Percentiles rank a stretch among this genome's conserved stretches.
Conservation (phyloP, 2,329 filamentous ascomycete genomes). For the Chrysosporium keratinophilum region DNA sequence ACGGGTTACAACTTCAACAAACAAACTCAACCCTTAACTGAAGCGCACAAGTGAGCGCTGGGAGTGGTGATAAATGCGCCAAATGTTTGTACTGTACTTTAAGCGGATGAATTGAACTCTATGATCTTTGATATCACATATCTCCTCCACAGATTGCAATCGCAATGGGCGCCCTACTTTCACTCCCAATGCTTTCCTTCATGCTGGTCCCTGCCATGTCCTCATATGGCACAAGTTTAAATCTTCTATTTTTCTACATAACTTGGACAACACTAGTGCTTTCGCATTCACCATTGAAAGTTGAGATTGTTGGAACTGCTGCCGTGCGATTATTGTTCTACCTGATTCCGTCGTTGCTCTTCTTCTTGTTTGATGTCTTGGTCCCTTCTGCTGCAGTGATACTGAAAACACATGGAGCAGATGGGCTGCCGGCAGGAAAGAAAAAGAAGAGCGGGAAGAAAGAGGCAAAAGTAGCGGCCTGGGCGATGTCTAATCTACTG, state of each 20-base stretch:
- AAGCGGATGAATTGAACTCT: neutral
- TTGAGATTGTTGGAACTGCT: slow-evolving; percentile 63
- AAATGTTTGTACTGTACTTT: neutral
- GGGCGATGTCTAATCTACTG: slow-evolving; percentile 47
- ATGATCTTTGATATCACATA: neutral
- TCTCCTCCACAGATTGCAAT: neutral
- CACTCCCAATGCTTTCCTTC: slow-evolving; percentile 61
- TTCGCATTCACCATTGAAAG: slow-evolving; percentile 60
- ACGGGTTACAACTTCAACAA: too few relatives aligned
- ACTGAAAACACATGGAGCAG: slow-evolving; percentile 56
- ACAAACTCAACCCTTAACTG: too few relatives aligned
- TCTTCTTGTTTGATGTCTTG: slow-evolving; percentile 61
- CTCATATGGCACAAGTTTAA: slow-evolving; percentile 68
- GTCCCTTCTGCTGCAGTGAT: slow-evolving; percentile 58
- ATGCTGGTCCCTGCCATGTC: slow-evolving; percentile 51
- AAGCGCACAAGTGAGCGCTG: neutral
- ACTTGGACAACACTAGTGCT: slow-evolving; percentile 78
- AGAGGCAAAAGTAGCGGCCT: slow-evolving; percentile 42
- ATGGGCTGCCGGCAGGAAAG: slow-evolving; percentile 38
- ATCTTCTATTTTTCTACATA: slow-evolving; percentile 80
- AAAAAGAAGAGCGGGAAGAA: slow-evolving; percentile 33
- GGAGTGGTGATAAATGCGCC: neutral
- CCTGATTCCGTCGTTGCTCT: slow-evolving; percentile 60
- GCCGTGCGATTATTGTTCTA: slow-evolving; percentile 60
- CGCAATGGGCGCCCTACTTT: slow-evolving; percentile 55